Percentiles rank a stretch among this genome's conserved stretches.
phyloP scores from a whole-genome alignment of 2,329 filamentous ascomycete species.

The Epichloe sibirici region DNA sequence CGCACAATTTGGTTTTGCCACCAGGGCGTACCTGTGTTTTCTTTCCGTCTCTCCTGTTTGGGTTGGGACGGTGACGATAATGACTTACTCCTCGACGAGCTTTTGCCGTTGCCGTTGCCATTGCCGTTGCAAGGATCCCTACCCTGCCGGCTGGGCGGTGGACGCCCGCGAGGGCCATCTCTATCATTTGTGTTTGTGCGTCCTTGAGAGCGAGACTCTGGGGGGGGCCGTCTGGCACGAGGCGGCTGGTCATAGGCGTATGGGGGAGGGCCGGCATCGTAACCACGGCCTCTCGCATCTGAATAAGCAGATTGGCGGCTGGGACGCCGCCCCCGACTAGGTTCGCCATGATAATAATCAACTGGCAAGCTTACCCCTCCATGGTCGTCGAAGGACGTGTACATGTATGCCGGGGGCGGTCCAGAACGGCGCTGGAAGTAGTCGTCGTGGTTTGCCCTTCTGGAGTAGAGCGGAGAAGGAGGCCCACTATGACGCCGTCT shows the following conservation, averaged over 20 bases:
- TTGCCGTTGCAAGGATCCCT: background rate
- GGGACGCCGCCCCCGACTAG: background rate
- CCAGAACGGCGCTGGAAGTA: background rate
- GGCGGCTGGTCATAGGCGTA: background rate
- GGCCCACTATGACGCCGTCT: slow-evolving; percentile 2
- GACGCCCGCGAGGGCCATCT: background rate
- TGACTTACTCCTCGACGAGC: background rate
- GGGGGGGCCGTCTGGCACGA: background rate
- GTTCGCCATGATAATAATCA: background rate
- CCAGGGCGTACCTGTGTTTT: slow-evolving; percentile 13
- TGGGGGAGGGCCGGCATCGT: background rate
- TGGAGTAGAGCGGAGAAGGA: background rate
- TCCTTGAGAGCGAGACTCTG: background rate
- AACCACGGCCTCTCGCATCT: background rate
- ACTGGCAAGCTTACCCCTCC: background rate
- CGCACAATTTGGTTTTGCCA: slow-evolving; percentile 26
- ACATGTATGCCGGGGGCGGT: background rate
- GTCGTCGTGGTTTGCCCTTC: background rate
- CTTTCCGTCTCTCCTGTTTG: background rate
- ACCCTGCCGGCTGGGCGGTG: background rate
- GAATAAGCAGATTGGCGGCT: background rate
- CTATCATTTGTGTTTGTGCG: background rate
- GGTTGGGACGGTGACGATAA: background rate
- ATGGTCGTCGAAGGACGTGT: background rate
- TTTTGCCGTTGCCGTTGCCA: background rate